Evolutionary conservation across 495 filamentous ascomycete genomes (phyloP), one percentile per base, ranked within the genome.

Genomic region (Talaromyces ruber): DNA sequence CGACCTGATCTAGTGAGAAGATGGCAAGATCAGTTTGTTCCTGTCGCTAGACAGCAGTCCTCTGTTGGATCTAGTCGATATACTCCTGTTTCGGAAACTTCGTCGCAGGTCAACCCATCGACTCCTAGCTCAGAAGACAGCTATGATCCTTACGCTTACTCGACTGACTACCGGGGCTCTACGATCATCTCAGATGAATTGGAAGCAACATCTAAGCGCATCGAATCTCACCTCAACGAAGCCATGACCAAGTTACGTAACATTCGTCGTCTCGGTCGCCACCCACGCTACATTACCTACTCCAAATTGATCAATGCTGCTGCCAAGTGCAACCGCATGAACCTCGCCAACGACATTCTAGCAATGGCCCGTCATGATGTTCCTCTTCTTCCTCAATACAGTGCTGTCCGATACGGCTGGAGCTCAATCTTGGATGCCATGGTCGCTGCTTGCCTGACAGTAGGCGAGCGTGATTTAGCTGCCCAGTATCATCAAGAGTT

Each of bases 281-380:
- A 97, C 71, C 92, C 95, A 51, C 86, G 93, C 64, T 97, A 97
- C 75, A 91, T 95, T 72, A 96, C 92, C 26, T 96, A 98, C 67
- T 90, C 92, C 34, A 97, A 97, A 77, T 82, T 98, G 67, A 94
- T 98, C 71, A 86, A 88, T 37, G 88, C 90, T 64, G 93, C 95
- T 62, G 90, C 92, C 55, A 91, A 93, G 71, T 84, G 89, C 65
- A 81, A 86, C 55, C 88, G 90, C 64, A 80, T 87, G 70, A 86
- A 92, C 56, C 76, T 95, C 24, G 90, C 90, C 68, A 82, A 90
- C 60, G 93, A 98, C 60, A 88, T 98, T 58, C 81, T 96, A 26
- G 84, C 79, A 61, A 94, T 94, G 82, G 94, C 94, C 6, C 85
- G 90, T 58, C 79, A 84, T 52, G 94, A 98, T 72, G 86, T 97